Conservation (phyloP, 371 early-diverging fungal species). For the Rhizopus delemar region DNA sequence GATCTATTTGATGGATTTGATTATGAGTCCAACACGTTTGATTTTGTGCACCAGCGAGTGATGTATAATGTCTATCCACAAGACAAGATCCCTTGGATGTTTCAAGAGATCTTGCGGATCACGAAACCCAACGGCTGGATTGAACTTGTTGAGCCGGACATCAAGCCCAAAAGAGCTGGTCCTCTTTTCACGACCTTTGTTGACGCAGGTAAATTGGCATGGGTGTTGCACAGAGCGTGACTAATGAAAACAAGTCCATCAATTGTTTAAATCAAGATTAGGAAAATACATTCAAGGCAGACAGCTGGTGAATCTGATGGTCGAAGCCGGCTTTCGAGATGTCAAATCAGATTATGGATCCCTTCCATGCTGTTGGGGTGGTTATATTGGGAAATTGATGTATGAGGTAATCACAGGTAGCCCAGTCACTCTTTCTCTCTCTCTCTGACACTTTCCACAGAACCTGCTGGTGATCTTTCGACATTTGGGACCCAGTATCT, state of each 20-base stretch:
- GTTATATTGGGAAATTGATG: conserved; percentile 39
- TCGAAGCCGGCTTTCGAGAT: conserved; percentile 28
- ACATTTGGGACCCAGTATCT: conserved; percentile 25
- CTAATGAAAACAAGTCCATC: neutral
- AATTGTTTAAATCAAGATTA: neutral
- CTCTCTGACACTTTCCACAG: conserved; percentile 10
- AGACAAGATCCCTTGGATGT: conserved; percentile 23
- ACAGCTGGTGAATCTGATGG: conserved; percentile 16
- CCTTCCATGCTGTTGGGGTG: conserved; percentile 47
- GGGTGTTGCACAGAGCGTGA: neutral
- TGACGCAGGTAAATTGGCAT: conserved; percentile 6
- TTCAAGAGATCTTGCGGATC: conserved; percentile 28
- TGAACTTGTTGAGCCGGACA: conserved; percentile 33
- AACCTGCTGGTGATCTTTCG: conserved; percentile 15
- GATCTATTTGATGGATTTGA: conserved; percentile 24
- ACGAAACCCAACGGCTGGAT: conserved; percentile 40
- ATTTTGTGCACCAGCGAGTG: conserved; percentile 38
- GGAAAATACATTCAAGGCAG: conserved; percentile 23
- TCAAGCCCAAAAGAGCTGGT: conserved; percentile 16
- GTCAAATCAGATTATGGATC: conserved; percentile 37
- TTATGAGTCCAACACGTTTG: conserved; percentile 26
- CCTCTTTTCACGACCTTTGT: conserved; percentile 14
- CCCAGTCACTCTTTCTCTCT: neutral
- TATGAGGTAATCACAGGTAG: conserved; percentile 34
- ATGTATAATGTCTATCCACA: conserved; percentile 27